Evolutionary conservation across 345 rosid species (phyloP), one percentile per base, ranked within the genome.

Genomic region (Camelina laxa): DNA sequence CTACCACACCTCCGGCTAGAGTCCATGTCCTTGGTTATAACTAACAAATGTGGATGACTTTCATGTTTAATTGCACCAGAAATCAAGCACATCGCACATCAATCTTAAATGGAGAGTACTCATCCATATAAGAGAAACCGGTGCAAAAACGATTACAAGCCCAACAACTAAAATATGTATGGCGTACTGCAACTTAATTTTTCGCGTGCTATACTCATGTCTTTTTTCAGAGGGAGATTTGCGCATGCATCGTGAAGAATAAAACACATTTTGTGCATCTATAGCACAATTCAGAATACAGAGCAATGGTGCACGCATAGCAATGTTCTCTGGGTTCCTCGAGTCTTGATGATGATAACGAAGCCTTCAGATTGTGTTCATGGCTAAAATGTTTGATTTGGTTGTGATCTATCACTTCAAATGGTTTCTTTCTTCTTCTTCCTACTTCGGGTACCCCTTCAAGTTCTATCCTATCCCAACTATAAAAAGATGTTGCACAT

Each of bases 21-120:
- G 11, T 0, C 6, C 9, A 0, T 36, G 41, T 9, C 41, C 11
- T 2, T 12, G 44, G 0, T 1, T 3, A 65, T 44, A 11, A 70
- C 16, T 31, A 60, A 70, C 30, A 3, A 3, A 49, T 71, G 75
- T 49, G 24, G 50, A 60, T 60, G 60, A 1, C 66, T 71, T 60
- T 60, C 75, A 71, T 71, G 60, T 21, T 60, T n/a, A 2, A 60
- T 2, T 48, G 9, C 7, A 48, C 5, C 19, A n/a, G 39, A 49
- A 21, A 21, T 17, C 16, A 24, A 35, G 60, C 67, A 49, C 75
- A 71, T 48, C 39, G 12, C 12, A 58, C 58, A 59, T 58, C 65
- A 9, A 69, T 27, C 3, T 0, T 1, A 19, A 13, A 9, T 1
- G 0, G 3, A 8, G 4, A 2, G 42, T 38, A 38, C 14, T 38